Evolutionary conservation across 371 early-diverging fungal genomes (phyloP).

Genomic region (Rhizopus delemar): DNA sequence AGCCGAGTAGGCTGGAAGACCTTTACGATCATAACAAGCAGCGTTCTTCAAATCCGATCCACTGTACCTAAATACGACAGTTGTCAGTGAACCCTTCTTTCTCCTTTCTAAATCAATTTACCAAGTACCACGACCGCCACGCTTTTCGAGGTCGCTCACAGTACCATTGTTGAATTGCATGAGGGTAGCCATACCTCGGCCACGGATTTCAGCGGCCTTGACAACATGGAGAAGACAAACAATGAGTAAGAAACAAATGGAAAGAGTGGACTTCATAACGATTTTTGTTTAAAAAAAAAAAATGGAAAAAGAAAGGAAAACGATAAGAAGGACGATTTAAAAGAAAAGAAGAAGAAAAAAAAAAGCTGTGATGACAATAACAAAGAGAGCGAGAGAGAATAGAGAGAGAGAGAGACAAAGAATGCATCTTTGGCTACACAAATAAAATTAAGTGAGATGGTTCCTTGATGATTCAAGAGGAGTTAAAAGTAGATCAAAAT

Average conservation of each 20-base stretch:
- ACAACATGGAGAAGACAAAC: constrained; percentile 21
- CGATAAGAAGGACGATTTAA: constrained; percentile 8
- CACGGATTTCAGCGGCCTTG: constrained; percentile 22
- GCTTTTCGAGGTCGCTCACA: constrained; percentile 24
- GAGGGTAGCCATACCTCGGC: constrained; percentile 41
- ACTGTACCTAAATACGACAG: constrained; percentile 38
- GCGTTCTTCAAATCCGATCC: constrained; percentile 52
- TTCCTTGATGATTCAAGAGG: constrained; percentile 15
- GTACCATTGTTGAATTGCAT: constrained; percentile 34
- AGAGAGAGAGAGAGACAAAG: constrained; percentile 10
- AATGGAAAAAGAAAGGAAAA: constrained; percentile 9
- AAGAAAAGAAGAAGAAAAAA: constrained; percentile 15
- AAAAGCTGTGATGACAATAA: constrained; percentile 11
- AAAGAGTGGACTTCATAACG: constrained; percentile 25
- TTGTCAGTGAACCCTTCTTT: background rate
- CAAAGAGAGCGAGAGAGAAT: constrained; percentile 2
- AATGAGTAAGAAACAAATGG: constrained; percentile 22
- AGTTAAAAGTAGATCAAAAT: constrained; percentile 13
- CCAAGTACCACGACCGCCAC: constrained; percentile 50
- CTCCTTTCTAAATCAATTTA: constrained; percentile 14
- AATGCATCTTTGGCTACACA: constrained; percentile 21
- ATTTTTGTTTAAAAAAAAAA: constrained; percentile 1
- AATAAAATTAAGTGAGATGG: constrained; percentile 29
- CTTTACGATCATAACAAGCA: constrained; percentile 53
- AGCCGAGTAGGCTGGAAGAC: constrained; percentile 44